Percentiles rank a stretch among this genome's conserved stretches.
These are phyloP conservation scores for Coemansia sp. DNA, from an alignment of 192 early-diverging fungal species.

Conservation along the genomic window DNA sequence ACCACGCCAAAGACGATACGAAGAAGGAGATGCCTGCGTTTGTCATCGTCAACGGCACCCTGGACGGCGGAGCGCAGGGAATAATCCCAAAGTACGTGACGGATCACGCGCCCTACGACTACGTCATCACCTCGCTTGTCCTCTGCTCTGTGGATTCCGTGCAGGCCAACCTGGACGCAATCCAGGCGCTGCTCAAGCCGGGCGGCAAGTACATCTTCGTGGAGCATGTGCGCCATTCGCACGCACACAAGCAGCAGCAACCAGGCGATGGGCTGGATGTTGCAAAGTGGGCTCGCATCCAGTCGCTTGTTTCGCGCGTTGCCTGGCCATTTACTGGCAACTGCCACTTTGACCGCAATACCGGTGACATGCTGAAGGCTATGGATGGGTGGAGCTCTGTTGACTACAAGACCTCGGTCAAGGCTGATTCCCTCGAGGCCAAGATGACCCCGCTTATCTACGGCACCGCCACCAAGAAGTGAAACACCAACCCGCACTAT, in stretches of 20 bases:
- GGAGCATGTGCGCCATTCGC: conserved; percentile 35
- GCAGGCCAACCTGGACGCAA: conserved; percentile 24
- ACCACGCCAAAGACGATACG: not conserved
- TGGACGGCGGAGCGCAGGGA: conserved; percentile 8
- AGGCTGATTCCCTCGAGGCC: not conserved
- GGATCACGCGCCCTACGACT: conserved; percentile 36
- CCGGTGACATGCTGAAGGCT: conserved; percentile 12
- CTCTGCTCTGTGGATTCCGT: conserved; percentile 35
- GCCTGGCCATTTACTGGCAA: conserved; percentile 23
- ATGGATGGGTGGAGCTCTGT: conserved; percentile 28
- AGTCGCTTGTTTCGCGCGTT: conserved; percentile 17
- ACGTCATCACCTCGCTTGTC: conserved; percentile 31
- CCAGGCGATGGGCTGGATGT: conserved; percentile 14
- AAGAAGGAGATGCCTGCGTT: conserved; percentile 7
- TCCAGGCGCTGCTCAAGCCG: conserved; percentile 30
- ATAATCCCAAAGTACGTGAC: conserved; percentile 21
- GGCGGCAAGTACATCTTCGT: conserved; percentile 41
- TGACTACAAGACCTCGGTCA: conserved; percentile 13
- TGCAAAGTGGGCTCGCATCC: conserved; percentile 14
- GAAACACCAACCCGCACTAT: not conserved
- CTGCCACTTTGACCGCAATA: conserved; percentile 35
- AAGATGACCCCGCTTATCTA: conserved; percentile 32
- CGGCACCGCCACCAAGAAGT: conserved; percentile 29
- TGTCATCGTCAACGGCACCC: conserved; percentile 43
- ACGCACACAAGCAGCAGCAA: conserved; percentile 17